Evolutionary conservation across 768 basidiomycete species (phyloP).

Genomic region (Polyporus arcularius): DNA sequence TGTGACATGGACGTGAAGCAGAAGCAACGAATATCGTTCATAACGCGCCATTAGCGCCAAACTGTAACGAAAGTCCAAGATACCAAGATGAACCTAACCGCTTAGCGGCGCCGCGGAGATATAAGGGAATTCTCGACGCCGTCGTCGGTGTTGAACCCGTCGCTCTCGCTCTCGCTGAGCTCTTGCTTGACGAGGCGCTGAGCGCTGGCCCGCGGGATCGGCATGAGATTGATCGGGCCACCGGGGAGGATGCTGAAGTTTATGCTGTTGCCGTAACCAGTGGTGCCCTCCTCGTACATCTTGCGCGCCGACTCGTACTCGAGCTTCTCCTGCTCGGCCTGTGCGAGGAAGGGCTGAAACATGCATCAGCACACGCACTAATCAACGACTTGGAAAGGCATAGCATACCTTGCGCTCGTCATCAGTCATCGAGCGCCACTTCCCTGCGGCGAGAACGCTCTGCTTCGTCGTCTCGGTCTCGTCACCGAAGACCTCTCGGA

Average conservation of each 20-base stretch:
- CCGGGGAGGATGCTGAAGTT: slow-evolving; percentile 79
- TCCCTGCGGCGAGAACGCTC: slow-evolving; percentile 88
- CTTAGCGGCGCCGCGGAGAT: slow-evolving; percentile 21
- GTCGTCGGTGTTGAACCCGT: slow-evolving; percentile 35
- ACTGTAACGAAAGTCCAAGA: slow-evolving; percentile 12
- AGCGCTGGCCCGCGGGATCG: slow-evolving; percentile 36
- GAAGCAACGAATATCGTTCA: slow-evolving; percentile 10
- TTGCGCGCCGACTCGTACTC: slow-evolving; percentile 86
- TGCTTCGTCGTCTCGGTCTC: slow-evolving; percentile 95
- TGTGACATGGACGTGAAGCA: neutral
- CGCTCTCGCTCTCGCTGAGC: slow-evolving; percentile 69
- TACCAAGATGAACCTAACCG: slow-evolving; percentile 5
- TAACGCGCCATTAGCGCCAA: slow-evolving; percentile 6
- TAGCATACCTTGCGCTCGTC: slow-evolving; percentile 83
- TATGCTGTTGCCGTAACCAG: slow-evolving; percentile 69
- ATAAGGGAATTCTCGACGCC: slow-evolving; percentile 23
- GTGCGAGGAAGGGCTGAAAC: slow-evolving; percentile 82
- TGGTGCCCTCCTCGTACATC: slow-evolving; percentile 83
- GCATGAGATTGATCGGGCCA: slow-evolving; percentile 51
- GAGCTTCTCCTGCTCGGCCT: slow-evolving; percentile 94
- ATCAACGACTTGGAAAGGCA: neutral
- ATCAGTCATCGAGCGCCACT: slow-evolving; percentile 92
- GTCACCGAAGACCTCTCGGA: slow-evolving; percentile 80
- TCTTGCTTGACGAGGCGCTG: slow-evolving; percentile 54
- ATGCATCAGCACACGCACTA: slow-evolving; percentile 17